Base-by-base conservation (phyloP, 2,329 filamentous ascomycete genomes). In the Aspergillus candidus region DNA sequence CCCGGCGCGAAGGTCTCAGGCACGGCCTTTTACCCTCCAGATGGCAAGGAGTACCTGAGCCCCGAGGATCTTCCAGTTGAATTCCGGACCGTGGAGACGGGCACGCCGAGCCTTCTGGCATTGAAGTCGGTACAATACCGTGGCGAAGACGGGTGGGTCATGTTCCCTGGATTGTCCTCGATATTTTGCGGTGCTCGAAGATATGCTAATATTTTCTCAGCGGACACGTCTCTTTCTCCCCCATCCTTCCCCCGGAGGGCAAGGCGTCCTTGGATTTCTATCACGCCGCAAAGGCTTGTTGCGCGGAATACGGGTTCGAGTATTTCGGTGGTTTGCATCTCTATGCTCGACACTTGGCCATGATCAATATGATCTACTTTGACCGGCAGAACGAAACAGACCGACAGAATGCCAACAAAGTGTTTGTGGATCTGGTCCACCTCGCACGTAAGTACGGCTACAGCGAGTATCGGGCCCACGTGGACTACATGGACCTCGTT, bases 381-480 rank as follows among this genome's bases (percentile, higher is more conserved):
- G 38, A 40, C 12, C 27, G 30, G 10, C 27, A 30, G 10, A 12
- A 13, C 7, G 29, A 32, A 4, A 13, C 13, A 11, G 29, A 40
- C 4, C 27, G 38, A 11, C 12, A 14, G 30, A 33, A 32, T 14
- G 30, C 30, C 13, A 32, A 33, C 14, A 33, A 40, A n/a, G 11
- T 27, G 6, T 40, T 40, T 10, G 29, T 32, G 29, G 38, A 33
- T 6, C 38, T 40, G 4, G 13, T 40, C 3, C 12, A 17, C 3
- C 29, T 32, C 14, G 38, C 29, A 4, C 27, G 30, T 3, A 12
- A 32, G 29, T 32, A 33, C 13, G 38, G 38, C 17, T 56, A 54
- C 27, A 49, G 54, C 6, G 52, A 55, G 34, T 56, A 56, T 22
- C 44, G 54, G 3, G 51, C 54, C 2, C 54, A 56, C 32, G 38